A percentile compares a stretch with the other conserved stretches of the same genome.
phyloP scores from a whole-genome alignment of 768 basidiomycete species.

The Krasilnikovozyma curviuscula region DNA sequence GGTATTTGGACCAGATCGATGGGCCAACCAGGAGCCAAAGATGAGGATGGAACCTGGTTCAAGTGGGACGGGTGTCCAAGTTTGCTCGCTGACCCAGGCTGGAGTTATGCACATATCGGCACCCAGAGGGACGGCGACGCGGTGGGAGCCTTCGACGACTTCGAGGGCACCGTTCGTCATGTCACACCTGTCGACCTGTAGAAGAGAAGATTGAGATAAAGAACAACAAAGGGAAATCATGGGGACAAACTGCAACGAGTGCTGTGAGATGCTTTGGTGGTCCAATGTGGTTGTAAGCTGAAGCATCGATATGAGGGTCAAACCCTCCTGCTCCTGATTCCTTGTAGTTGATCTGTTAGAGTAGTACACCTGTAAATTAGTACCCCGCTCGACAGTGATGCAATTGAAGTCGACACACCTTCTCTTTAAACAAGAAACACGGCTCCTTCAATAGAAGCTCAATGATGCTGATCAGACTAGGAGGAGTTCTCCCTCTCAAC shows the following conservation, averaged over 20 bases:
- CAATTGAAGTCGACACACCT: too few species aligned
- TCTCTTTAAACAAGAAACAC: too few species aligned
- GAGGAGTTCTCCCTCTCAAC: too few species aligned
- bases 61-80: slow-evolving; percentile 7
- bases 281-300: slow-evolving; percentile 15
- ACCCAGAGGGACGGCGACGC: slow-evolving; percentile 8
- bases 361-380: too few species aligned
- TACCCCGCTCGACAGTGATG: too few species aligned
- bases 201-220: too few species aligned
- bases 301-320: slow-evolving; percentile 16
- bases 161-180: slow-evolving; percentile 15
- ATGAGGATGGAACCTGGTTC: slow-evolving; percentile 12
- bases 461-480: too few species aligned
- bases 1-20: slow-evolving; percentile 16
- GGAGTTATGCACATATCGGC: slow-evolving; percentile 9
- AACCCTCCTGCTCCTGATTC: slow-evolving; percentile 14
- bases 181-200: slow-evolving; percentile 14
- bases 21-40: slow-evolving; percentile 16
- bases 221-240: too few species aligned
- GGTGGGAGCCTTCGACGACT: slow-evolving; percentile 14
- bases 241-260: slow-evolving; percentile 15
- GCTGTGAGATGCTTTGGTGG: slow-evolving; percentile 13
- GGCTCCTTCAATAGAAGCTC: too few species aligned
- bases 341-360: slow-evolving; percentile 17
- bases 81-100: background rate